phyloP scores from a whole-genome alignment of 139 green algal genomes.

The Gonium pectorale region DNA sequence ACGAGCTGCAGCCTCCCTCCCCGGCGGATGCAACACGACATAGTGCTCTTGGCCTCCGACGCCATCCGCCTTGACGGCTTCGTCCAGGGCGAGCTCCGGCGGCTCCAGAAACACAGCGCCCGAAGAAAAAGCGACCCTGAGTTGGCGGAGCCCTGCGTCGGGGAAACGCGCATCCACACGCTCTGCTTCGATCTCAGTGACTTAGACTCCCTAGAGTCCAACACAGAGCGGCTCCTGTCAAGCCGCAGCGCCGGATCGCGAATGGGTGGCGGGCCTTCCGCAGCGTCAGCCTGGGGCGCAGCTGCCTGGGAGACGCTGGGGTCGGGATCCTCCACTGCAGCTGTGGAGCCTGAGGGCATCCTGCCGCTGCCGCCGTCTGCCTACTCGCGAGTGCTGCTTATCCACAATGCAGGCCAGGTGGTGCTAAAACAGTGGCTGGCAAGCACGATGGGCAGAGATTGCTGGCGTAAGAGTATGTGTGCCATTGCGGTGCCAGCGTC shows the following conservation, averaged over 20 bases:
- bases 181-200: conserved; percentile 10
- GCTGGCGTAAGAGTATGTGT: too few species aligned
- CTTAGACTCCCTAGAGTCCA: background rate
- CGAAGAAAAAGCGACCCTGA: background rate
- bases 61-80: background rate
- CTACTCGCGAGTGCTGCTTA: conserved; percentile 29
- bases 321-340: background rate
- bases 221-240: background rate
- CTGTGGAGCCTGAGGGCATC: background rate
- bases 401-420: conserved; percentile 44
- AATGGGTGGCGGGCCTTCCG: background rate
- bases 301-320: too few species aligned
- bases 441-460: too few species aligned
- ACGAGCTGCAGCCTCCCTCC: background rate
- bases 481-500: background rate
- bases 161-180: background rate
- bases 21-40: background rate
- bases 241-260: background rate
- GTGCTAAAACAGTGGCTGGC: background rate
- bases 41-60: conserved; percentile 17
- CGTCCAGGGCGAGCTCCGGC: background rate
- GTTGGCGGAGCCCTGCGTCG: too few species aligned
- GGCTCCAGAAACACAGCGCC: background rate
- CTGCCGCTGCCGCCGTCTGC: conserved; percentile 1
- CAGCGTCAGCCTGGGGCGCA: background rate